These are phyloP conservation scores for Ichthyophthirius multifiliis DNA, from an alignment of 169 alveolate species.

Conservation along the genomic window DNA sequence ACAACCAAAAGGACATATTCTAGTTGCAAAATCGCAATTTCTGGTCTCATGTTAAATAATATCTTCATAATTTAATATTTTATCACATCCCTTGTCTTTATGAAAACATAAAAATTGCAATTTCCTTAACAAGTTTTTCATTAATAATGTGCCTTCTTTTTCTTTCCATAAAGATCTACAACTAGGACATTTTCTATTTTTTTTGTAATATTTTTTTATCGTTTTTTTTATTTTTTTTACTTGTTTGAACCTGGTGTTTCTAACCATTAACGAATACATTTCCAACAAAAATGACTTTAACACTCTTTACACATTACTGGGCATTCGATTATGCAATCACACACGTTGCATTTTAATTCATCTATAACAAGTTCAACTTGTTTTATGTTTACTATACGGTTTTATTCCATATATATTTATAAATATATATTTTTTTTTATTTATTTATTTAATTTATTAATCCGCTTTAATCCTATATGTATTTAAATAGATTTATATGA, in stretches of 20 bases:
- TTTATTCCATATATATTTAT: no score
- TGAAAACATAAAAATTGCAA: background rate
- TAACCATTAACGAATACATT: conserved; percentile 3
- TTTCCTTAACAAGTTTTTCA: background rate
- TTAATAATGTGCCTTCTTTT: conserved; percentile 2
- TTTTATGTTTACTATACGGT: background rate
- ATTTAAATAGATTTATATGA: no score
- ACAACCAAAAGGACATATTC: background rate
- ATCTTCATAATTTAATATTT: conserved; percentile 6
- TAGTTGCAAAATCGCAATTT: background rate
- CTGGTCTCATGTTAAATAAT: background rate
- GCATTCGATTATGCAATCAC: background rate
- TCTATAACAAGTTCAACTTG: background rate
- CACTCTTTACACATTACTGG: conserved; percentile 1
- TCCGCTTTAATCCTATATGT: no score
- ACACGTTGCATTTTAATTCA: background rate
- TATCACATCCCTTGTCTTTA: background rate
- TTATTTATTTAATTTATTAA: no score
- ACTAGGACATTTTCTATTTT: conserved; percentile 1
- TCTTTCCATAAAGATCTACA: conserved; percentile 10
- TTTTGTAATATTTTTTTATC: no score
- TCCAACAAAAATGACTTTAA: conserved; percentile 2
- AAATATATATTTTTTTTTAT: no score
- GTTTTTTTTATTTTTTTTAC: background rate
- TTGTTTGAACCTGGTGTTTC: conserved; percentile 5